Conservation (phyloP, 441 rosid genomes). For the Hura crepitans region DNA sequence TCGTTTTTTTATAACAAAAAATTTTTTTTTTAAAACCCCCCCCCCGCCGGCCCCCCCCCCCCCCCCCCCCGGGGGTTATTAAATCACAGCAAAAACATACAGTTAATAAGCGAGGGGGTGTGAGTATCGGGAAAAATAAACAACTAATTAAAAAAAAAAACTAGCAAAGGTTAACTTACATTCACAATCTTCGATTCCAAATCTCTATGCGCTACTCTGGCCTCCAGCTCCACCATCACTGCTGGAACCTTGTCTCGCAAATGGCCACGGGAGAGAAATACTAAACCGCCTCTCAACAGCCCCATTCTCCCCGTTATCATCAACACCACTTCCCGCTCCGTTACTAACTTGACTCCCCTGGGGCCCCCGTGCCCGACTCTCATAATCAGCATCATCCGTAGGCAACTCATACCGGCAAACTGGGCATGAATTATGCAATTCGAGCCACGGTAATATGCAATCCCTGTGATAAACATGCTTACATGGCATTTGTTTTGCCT, state of each 20-base stretch:
- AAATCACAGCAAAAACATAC: too few species aligned
- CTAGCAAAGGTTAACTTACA: not conserved
- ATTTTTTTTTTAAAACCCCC: too few species aligned
- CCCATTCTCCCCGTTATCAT: conserved; percentile 14
- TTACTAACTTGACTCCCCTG: conserved; percentile 14
- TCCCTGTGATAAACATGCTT: conserved; percentile 61
- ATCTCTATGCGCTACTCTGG: conserved; percentile 13
- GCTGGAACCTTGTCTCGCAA: conserved; percentile 19
- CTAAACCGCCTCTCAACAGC: conserved; percentile 21
- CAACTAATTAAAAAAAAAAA: not conserved
- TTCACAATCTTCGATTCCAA: conserved; percentile 7
- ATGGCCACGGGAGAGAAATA: conserved; percentile 20
- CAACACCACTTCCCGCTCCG: not conserved
- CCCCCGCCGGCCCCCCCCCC: too few species aligned
- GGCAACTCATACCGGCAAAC: conserved; percentile 65
- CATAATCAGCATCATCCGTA: conserved; percentile 25
- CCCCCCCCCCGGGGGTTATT: too few species aligned
- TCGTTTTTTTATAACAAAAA: too few species aligned
- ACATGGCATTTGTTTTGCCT: conserved; percentile 68
- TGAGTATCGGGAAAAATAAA: not conserved
- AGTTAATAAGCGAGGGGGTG: too few species aligned
- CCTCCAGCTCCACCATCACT: conserved; percentile 23
- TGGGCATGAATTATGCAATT: conserved; percentile 59
- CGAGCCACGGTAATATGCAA: conserved; percentile 68
- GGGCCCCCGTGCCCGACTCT: conserved; percentile 5